These are phyloP conservation scores for Tricholoma hemisulphureum DNA, from an alignment of 768 basidiomycete species.

Conservation along the genomic window DNA sequence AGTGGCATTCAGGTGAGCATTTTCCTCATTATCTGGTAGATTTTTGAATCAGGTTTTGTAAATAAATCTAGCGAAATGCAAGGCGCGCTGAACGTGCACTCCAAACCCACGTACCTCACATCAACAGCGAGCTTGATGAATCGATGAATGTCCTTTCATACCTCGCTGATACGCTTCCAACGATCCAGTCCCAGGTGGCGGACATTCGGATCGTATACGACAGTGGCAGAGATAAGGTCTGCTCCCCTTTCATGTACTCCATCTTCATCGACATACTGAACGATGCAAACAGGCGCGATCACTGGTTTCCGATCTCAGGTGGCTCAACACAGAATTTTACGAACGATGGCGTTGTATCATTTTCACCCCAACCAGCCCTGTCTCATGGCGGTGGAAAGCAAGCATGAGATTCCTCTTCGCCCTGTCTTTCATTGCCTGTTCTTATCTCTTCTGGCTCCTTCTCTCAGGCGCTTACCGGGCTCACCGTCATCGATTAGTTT, in stretches of 20 bases:
- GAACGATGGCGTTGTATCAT: conserved; percentile 73
- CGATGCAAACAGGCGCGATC: conserved; percentile 50
- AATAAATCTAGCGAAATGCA: conserved; percentile 50
- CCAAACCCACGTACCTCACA: conserved; percentile 58
- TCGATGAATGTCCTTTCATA: conserved; percentile 57
- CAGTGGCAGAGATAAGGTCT: conserved; percentile 66
- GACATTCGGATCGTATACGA: conserved; percentile 68
- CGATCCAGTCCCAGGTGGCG: conserved; percentile 56
- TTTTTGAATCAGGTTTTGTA: background rate
- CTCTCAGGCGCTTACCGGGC: conserved; percentile 69
- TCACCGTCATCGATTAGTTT: conserved; percentile 71
- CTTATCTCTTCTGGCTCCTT: conserved; percentile 60
- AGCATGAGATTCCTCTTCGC: conserved; percentile 62
- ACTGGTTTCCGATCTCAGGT: conserved; percentile 62
- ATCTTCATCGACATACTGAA: background rate
- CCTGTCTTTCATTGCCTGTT: conserved; percentile 54
- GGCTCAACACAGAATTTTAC: conserved; percentile 78
- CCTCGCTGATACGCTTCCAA: conserved; percentile 59
- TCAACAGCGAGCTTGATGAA: conserved; percentile 58
- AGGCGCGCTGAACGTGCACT: conserved; percentile 60
- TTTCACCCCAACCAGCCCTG: conserved; percentile 70
- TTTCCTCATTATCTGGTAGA: background rate
- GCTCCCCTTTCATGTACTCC: conserved; percentile 9
- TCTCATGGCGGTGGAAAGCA: conserved; percentile 68
- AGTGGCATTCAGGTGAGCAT: conserved; percentile 54